These are phyloP conservation scores for Coniochaeta sp. DNA, from an alignment of 2,329 filamentous ascomycete genomes.

Conservation along the genomic window DNA sequence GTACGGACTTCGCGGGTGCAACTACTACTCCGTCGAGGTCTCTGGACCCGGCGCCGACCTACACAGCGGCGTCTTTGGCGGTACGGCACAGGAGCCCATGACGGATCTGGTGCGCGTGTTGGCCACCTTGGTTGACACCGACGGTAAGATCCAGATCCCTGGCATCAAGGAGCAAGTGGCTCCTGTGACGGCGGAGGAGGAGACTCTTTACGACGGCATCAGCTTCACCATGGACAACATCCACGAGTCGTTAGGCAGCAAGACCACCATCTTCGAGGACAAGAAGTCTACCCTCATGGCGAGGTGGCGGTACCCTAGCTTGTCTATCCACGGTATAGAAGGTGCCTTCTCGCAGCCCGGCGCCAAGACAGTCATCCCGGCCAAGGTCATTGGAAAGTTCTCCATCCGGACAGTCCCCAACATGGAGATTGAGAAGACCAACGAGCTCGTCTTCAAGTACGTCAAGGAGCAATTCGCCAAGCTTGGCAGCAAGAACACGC, in stretches of 20 bases:
- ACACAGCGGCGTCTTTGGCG: constrained; percentile 95
- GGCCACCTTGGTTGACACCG: constrained; percentile 74
- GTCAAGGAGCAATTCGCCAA: constrained; percentile 79
- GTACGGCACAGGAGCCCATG: constrained; percentile 96
- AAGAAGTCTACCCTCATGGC: constrained; percentile 94
- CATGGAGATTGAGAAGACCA: constrained; percentile 91
- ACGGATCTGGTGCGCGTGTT: constrained; percentile 84
- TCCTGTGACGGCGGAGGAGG: constrained; percentile 78
- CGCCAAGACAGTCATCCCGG: constrained; percentile 96
- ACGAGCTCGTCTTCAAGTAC: constrained; percentile 75
- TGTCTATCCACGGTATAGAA: constrained; percentile 91
- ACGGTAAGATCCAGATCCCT: constrained; percentile 91
- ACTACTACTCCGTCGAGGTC: constrained; percentile 92
- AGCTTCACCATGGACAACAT: constrained; percentile 95
- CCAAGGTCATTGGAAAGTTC: constrained; percentile 97
- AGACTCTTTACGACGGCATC: constrained; percentile 79
- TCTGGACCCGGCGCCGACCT: constrained; percentile 88
- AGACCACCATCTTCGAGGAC: constrained; percentile 77
- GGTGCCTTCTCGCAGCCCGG: constrained; percentile 89
- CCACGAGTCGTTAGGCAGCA: constrained; percentile 82
- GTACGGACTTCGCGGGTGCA: constrained; percentile 93
- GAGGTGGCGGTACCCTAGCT: constrained; percentile 88
- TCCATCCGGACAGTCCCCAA: constrained; percentile 94
- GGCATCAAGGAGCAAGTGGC: constrained; percentile 92
- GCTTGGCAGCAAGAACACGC: constrained; percentile 83